Evolutionary conservation across 768 basidiomycete genomes (phyloP).

Genomic region (Xanthoconium stramineum): DNA sequence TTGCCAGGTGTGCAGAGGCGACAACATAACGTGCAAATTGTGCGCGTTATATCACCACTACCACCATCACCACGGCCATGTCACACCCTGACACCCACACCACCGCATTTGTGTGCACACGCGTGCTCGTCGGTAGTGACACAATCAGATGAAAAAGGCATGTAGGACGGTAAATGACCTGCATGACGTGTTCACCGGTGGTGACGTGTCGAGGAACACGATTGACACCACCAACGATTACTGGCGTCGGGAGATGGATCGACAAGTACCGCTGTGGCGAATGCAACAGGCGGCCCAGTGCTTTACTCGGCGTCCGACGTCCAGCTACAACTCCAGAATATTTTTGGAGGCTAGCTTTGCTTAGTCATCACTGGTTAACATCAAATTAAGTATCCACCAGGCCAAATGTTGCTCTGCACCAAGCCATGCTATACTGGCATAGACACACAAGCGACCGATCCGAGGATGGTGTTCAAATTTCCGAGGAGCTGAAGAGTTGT

Average conservation of each 20-base stretch:
- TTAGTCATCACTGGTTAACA: slow-evolving; percentile 12
- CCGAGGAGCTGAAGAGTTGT: no score
- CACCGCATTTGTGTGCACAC: no score
- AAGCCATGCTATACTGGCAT: no score
- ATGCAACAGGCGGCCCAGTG: not conserved
- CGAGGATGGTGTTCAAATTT: no score
- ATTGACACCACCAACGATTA: slow-evolving; percentile 2
- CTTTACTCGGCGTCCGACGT: not conserved
- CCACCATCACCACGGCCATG: no score
- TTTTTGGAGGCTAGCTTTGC: not conserved
- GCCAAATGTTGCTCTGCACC: not conserved
- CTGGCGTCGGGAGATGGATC: not conserved
- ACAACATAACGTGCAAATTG: no score
- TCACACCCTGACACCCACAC: no score
- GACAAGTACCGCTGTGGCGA: not conserved
- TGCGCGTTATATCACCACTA: no score
- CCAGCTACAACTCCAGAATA: not conserved
- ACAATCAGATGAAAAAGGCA: not conserved
- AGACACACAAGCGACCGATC: no score
- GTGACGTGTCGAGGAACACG: not conserved
- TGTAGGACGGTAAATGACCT: not conserved
- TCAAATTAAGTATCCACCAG: not conserved
- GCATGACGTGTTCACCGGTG: slow-evolving; percentile 18
- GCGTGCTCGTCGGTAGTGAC: no score
- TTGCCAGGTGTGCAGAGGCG: no score